Base-by-base conservation (phyloP, 1,139 yeast genomes). In the Protomyces lactucae-debilis region DNA sequence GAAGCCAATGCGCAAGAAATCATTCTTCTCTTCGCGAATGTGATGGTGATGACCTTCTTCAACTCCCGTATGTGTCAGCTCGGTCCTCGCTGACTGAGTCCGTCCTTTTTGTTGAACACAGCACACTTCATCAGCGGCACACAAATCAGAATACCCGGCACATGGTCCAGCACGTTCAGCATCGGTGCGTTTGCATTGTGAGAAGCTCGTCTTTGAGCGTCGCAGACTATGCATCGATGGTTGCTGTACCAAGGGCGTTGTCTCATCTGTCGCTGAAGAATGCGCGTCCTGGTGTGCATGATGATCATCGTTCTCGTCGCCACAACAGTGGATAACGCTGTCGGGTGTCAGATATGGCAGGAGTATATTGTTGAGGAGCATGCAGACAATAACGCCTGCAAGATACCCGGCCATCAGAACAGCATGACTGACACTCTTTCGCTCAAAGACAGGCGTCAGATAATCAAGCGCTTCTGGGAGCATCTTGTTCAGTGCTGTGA, bases 1-100 rank as follows among this genome's bases (percentile, higher is more conserved):
- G 36, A 92, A 75, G 3, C 97, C 97, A 65, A 93, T 90, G 14
- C 96, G 83, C 35, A 92, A 76, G 23, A 93, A 77, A 67, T 90
- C 82, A 0, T 96, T 21, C 16, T 32, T 36, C 35, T 35, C 43
- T 35, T 28, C 40, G 12, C 43, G 14, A 21, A 18, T 46, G 8
- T 36, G 43, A 52, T 35, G 56, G 16, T 54, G 25, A 21, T 14
- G 54, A 59, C 57, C 37, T 32, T 52, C 57, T 32, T 59, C 57
- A 8, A 37, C 18, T 14, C 40, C 51, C 16, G 43, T 37, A 71
- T 88, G 92, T 72, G 88, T 96, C 72, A 88, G 96, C 70, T 89
- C 96, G 68, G 53, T 5, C 5, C 32, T 10, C 45, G 18, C 14
- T 36, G 57, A 16, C 18, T 28, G 10, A 9, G 16, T 32, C n/a